Base-by-base conservation (phyloP, 768 basidiomycete species). In the Crassisporium funariophilum region DNA sequence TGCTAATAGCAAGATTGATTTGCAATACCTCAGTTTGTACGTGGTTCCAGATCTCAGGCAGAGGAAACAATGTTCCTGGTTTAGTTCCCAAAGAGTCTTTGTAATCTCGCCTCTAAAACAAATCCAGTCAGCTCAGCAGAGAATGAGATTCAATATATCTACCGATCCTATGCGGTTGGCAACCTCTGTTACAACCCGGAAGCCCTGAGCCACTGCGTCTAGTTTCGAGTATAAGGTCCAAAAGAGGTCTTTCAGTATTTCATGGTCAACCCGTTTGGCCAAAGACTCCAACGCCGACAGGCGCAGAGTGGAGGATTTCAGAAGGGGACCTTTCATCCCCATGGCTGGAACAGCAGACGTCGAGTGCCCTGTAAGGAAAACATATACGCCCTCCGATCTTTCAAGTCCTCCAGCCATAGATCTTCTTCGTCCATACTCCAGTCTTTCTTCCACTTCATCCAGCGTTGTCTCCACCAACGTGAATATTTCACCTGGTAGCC, bases 191-290 rank as follows among this genome's bases (percentile, higher is more conserved):
- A 94, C 79, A 4, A 97, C 86, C 42, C 94, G 75, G 51, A 97
- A 72, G 8, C 95, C 91, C 63, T 99, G 95, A 11, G 88, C 78
- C 15, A 98, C 89, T 22, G 97, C 97, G 60, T 94, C 87, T 37
- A 99, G 60, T 66, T 99, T 98, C 12, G 93, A 97, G 63, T 92
- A 99, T 12, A 95, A 62, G 2, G 95, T 97, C 95, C 95, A 98
- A 66, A 98, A 98, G 25, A 99, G 75, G 64, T 98, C 97, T 49
- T 74, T 78, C 44, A 99, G 65, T 11, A 88, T 87, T 59, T 95
- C 93, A 49, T 91, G 89, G 57, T 97, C 90, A 13, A 76, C 72
- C 23, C 82, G 78, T 52, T 84, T 88, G 0, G 82, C 71, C 13
- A 84, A 80, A 5, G 84, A 81, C 58, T 92, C 91, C 52, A 92